A percentile compares a stretch with the other conserved stretches of the same genome.
Conservation (phyloP, 75 land plant species). For the Picea glauca region DNA sequence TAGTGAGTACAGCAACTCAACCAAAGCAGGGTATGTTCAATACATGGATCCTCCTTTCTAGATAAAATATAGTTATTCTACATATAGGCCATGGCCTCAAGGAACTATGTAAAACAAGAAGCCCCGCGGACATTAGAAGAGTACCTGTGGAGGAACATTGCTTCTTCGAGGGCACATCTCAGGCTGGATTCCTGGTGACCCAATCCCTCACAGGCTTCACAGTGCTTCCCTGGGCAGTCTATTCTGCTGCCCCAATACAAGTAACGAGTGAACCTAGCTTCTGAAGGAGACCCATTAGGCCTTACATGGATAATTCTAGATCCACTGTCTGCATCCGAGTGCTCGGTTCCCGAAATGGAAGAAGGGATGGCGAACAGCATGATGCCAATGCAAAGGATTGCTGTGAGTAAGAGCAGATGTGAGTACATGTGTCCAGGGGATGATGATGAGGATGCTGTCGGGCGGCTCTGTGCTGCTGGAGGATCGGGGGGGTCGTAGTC, state of each 20-base stretch:
- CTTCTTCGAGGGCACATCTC: slow-evolving; percentile 94
- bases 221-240: slow-evolving; percentile 93
- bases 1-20: not conserved
- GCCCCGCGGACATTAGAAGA: not conserved
- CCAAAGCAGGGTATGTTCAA: not conserved
- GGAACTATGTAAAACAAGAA: not conserved
- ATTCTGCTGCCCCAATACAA: slow-evolving; percentile 84
- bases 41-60: not conserved
- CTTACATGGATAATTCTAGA: not conserved
- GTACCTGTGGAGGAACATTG: slow-evolving; percentile 69
- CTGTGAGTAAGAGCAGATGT: not conserved
- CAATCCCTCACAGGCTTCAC: slow-evolving; percentile 75
- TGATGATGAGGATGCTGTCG: not conserved
- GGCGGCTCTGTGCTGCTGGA: not conserved
- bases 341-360: not conserved
- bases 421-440: slow-evolving; percentile 6
- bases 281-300: too few species aligned
- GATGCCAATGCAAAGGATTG: not conserved
- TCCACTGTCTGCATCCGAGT: not conserved
- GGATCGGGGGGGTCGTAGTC: not conserved
- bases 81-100: not conserved
- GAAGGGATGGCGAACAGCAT: not conserved
- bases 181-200: slow-evolving; percentile 98
- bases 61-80: slow-evolving; percentile 1
- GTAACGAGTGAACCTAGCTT: slow-evolving; percentile 16